Evolutionary conservation across 768 basidiomycete genomes (phyloP).

Genomic region (Phanerochaete sordida): DNA sequence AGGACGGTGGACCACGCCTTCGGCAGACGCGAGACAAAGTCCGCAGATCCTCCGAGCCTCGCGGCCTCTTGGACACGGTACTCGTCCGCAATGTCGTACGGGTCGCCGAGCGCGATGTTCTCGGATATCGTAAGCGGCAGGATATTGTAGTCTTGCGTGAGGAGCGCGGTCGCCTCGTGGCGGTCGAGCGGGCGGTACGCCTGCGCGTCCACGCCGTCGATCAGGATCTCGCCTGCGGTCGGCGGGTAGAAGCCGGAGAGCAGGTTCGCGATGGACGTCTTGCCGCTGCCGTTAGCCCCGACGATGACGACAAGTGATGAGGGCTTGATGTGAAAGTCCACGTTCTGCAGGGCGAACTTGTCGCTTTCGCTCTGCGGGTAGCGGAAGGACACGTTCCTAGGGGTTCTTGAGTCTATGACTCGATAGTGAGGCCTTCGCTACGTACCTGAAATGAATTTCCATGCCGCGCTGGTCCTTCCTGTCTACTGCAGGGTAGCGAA

Average conservation of each 20-base stretch:
- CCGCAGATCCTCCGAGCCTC: conserved; percentile 1
- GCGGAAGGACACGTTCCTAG: conserved; percentile 47
- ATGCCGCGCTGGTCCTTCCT: neutral
- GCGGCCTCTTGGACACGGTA: conserved; percentile 20
- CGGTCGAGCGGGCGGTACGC: conserved; percentile 30
- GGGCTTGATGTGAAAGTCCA: conserved; percentile 37
- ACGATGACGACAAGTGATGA: conserved; percentile 54
- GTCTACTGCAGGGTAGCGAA: neutral
- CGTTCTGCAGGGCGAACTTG: conserved; percentile 31
- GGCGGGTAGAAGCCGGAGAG: conserved; percentile 23
- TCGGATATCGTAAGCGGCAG: conserved; percentile 37
- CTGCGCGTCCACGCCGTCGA: conserved; percentile 36
- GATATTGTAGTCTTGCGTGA: conserved; percentile 37
- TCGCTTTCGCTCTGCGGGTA: conserved; percentile 44
- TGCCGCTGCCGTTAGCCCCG: conserved; percentile 54
- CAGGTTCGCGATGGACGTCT: conserved; percentile 38
- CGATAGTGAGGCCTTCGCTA: neutral
- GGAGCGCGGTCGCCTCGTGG: conserved; percentile 36
- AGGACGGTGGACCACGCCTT: neutral
- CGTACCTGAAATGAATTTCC: conserved; percentile 7
- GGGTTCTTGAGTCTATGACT: neutral
- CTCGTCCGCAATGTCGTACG: conserved; percentile 14
- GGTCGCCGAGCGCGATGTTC: conserved; percentile 36
- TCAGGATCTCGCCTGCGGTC: conserved; percentile 22
- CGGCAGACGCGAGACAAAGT: neutral